Evolutionary conservation across 2,329 filamentous ascomycete genomes (phyloP).

Genomic region (Stachybotrys chlorohalonatus): DNA sequence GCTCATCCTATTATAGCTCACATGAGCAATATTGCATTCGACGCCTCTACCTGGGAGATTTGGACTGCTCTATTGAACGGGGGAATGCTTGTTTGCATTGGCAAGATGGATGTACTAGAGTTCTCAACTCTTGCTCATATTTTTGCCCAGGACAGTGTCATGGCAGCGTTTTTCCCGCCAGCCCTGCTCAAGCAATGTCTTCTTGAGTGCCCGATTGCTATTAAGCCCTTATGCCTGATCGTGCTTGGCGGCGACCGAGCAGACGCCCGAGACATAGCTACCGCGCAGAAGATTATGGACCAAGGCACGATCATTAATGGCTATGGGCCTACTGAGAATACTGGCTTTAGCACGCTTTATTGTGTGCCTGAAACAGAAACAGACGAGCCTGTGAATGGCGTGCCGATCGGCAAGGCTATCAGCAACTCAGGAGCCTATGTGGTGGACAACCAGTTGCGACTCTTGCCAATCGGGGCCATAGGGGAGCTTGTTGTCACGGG

Average conservation of each 20-base stretch:
- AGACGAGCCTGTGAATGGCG: slow-evolving; percentile 5
- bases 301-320: slow-evolving; percentile 5
- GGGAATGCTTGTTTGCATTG: slow-evolving; percentile 9
- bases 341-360: slow-evolving; percentile 4
- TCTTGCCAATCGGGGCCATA: slow-evolving; percentile 14
- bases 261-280: slow-evolving; percentile 4
- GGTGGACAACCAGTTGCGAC: slow-evolving; percentile 11
- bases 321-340: slow-evolving; percentile 11
- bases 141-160: slow-evolving; percentile 4
- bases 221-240: slow-evolving; percentile 4
- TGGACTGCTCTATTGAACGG: slow-evolving; percentile 10
- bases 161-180: slow-evolving; percentile 4
- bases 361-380: not conserved
- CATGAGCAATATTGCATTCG: slow-evolving; percentile 6
- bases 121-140: slow-evolving; percentile 3
- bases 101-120: slow-evolving; percentile 8
- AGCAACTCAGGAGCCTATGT: slow-evolving; percentile 12
- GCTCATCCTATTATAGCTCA: not conserved
- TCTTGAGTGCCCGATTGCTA: not conserved
- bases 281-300: not conserved
- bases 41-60: slow-evolving; percentile 4
- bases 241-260: slow-evolving; percentile 8
- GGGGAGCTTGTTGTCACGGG: slow-evolving; percentile 18
- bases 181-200: slow-evolving; percentile 9
- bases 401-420: slow-evolving; percentile 10